Percentiles rank a stretch among this genome's conserved stretches.
Evolutionary conservation across 495 filamentous ascomycete genomes (phyloP).

Genomic region (Bryoglossum gracile): DNA sequence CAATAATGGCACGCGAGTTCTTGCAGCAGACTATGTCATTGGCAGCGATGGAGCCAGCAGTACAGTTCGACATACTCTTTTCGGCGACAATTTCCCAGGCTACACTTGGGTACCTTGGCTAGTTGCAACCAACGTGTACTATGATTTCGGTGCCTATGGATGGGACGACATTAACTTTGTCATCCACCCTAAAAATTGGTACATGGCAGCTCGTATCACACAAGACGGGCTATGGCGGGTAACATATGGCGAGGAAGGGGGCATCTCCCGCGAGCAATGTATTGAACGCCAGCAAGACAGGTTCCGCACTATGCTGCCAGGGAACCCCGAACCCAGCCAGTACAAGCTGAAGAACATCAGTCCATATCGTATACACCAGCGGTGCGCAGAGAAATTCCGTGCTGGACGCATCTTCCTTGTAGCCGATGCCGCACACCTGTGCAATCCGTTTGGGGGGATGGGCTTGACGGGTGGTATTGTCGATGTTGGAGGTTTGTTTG

Average conservation of each 20-base stretch:
- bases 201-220: constrained; percentile 52
- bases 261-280: constrained; percentile 44
- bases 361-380: constrained; percentile 55
- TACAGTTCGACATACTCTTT: neutral
- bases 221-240: constrained; percentile 50
- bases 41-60: neutral
- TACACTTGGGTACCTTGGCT: neutral
- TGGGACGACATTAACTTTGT: constrained; percentile 52
- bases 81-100: neutral
- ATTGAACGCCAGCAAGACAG: constrained; percentile 42
- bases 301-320: constrained; percentile 48
- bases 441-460: constrained; percentile 50
- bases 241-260: constrained; percentile 47
- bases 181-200: constrained; percentile 50
- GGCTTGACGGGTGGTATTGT: constrained; percentile 55
- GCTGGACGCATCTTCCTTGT: constrained; percentile 50
- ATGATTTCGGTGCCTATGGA: constrained; percentile 44
- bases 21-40: constrained; percentile 23
- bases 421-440: constrained; percentile 52
- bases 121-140: constrained; percentile 8
- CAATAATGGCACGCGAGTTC: neutral
- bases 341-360: constrained; percentile 48
- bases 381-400: constrained; percentile 47
- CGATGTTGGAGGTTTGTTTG: constrained; percentile 50
- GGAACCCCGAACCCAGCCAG: constrained; percentile 46